Base-by-base conservation (phyloP, 2,329 filamentous ascomycete genomes). In the Hypomyces perniciosus region DNA sequence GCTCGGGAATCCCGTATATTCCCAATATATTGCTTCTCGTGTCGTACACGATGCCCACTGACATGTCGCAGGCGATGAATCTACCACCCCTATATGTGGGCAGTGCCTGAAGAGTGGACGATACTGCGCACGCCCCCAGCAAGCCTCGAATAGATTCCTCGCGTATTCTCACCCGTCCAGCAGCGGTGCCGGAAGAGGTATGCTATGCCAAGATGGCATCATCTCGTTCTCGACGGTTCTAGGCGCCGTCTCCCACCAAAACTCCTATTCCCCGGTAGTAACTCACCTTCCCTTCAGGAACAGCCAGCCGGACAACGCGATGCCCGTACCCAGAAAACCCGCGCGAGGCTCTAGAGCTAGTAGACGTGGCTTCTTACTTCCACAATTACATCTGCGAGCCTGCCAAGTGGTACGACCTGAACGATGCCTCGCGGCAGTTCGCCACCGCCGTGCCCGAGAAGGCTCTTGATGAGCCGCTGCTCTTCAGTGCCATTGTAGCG, bases 401-500 rank as follows among this genome's bases (percentile, higher is more conserved):
- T 13, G 72, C 74, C 1, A 58, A 62, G 2, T 77, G 74, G 74
- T 77, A 76, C 55, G 73, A 77, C 46, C 65, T 77, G 6, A 72
- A 70, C 42, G 73, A 77, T 50, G 50, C 60, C 1, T 46, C 56
- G 2, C 61, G 57, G 1, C 56, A 61, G 4, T 77, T 77, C 33
- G 61, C 58, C 5, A 64, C 58, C 4, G 38, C 59, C 1, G 65
- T 76, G 0, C 68, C 72, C 0, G 46, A 55, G 5, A 51, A 64
- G 7, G 69, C 73, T 1, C 59, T 74, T 8, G 61, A 68, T 2
- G 69, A 67, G 34, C 59, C 70, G 1, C 60, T 77, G 0, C 61
- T 77, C 2, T 71, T 77, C 56, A 68, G 64, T 42, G 72, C 74
- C 1, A 58, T 74, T 8, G 62, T 77, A 34, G 73, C 73, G 2